These are phyloP conservation scores for Teunomyces stri DNA, from an alignment of 805 yeast genomes.

Conservation along the genomic window DNA sequence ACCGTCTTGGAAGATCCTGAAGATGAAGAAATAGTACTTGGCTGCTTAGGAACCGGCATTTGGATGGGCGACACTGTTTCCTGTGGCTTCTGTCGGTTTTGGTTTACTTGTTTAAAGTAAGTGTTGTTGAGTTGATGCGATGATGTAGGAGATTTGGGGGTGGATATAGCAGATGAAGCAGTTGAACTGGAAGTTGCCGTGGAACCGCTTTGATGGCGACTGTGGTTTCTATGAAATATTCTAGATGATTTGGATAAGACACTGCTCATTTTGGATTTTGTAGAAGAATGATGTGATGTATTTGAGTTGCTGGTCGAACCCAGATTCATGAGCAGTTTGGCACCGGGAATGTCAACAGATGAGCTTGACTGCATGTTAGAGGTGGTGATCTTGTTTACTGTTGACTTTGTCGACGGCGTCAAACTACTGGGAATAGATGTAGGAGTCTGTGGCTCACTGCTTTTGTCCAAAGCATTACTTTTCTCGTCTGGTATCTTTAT, in stretches of 20 bases:
- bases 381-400: not conserved
- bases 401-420: not conserved
- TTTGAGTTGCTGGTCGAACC: conserved; percentile 1
- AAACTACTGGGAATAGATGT: not conserved
- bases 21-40: not conserved
- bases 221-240: conserved; percentile 24
- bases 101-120: conserved; percentile 33
- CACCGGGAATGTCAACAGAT: not conserved
- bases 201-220: conserved; percentile 8
- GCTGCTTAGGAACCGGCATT: conserved; percentile 2
- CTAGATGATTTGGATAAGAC: conserved; percentile 27
- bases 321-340: conserved; percentile 2
- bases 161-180: conserved; percentile 1
- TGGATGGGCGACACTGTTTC: conserved; percentile 22
- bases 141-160: conserved; percentile 6
- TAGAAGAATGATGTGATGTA: not conserved
- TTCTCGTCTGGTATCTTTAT: not conserved
- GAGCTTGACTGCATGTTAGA: not conserved
- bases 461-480: conserved; percentile 3
- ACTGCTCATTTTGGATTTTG: conserved; percentile 16
- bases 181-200: not conserved
- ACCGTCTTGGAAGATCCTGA: not conserved
- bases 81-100: conserved; percentile 23
- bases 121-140: conserved; percentile 20
- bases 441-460: conserved; percentile 2